A percentile compares a stretch with the other conserved stretches of the same genome.
phyloP scores from a whole-genome alignment of 208 protist species.

The Balamuthia mandrillaris region DNA sequence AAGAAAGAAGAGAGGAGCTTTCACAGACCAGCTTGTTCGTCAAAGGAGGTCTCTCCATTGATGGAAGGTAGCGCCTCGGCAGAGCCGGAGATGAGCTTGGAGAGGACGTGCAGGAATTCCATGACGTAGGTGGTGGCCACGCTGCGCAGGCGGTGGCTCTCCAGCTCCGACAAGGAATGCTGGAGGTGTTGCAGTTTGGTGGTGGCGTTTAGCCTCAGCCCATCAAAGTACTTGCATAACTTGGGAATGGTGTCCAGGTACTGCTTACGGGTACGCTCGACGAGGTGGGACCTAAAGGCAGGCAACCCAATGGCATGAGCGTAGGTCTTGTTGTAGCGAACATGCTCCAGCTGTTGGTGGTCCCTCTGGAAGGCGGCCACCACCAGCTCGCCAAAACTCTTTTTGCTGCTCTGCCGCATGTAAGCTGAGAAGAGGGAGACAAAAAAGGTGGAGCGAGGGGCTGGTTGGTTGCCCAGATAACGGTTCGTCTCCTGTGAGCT shows the following conservation, averaged over 20 bases:
- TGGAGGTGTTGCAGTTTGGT: too few relatives aligned
- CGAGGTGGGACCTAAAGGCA: constrained; percentile 31
- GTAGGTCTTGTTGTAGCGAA: neutral
- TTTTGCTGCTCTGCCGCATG: neutral
- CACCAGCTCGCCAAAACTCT: neutral
- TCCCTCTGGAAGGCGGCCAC: neutral
- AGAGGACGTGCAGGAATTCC: constrained; percentile 59
- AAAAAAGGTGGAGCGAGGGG: constrained; percentile 47
- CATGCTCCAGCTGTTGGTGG: neutral
- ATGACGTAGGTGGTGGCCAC: constrained; percentile 57
- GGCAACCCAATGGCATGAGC: constrained; percentile 8
- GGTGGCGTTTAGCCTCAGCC: neutral
- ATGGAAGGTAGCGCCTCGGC: constrained; percentile 52
- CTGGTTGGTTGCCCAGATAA: constrained; percentile 22
- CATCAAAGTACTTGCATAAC: constrained; percentile 40
- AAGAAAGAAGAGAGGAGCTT: neutral
- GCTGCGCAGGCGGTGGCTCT: constrained; percentile 34
- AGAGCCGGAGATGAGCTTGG: constrained; percentile 44
- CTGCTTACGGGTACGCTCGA: constrained; percentile 41
- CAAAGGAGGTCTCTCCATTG: constrained; percentile 61
- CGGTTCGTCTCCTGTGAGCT: constrained; percentile 31
- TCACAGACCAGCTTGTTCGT: constrained; percentile 37
- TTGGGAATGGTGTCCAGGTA: constrained; percentile 55
- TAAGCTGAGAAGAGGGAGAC: constrained; percentile 34
- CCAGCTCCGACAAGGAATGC: too few relatives aligned